Evolutionary conservation across 1,284 basidiomycete species (phyloP), one percentile per base, ranked within the genome.

Genomic region (Cronartium ribicola): DNA sequence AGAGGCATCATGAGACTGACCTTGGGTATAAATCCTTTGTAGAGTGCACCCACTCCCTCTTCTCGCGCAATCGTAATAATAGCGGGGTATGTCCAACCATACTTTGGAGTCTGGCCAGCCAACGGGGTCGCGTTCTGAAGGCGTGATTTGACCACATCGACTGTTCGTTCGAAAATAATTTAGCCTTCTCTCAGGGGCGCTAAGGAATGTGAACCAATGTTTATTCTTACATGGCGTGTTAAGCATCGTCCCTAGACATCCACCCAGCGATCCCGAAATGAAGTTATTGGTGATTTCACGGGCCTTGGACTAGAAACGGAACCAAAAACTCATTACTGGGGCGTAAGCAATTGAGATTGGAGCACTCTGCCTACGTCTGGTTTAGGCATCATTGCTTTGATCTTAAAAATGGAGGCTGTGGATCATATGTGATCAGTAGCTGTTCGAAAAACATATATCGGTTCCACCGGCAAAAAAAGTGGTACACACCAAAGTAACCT

Each of bases 71-170:
- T 92, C 13, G 89, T 89, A 48, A 88, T 83, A 59, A 92, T 83
- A 13, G 83, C 82, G 1, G 84, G 83, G 79, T 83, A 83, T 66
- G 94, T 91, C 88, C 94, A 95, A 83, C 92, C 91, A 83, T 94
- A 94, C 81, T 93, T 94, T 40, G 90, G 90, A 5, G 82, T 82
- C 20, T 87, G 86, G 46, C 90, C 83, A 43, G 83, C 87, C 43
- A 89, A 65, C 78, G 85, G 86, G 66, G 85, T 85, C 44, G 87
- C 84, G 72, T 91, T 90, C 82, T 95, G 93, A 69, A 98, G 94
- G 71, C 96, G 89, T 29, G 92, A 94, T 83, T 98, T 98, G 77
- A 98, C 92, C 75, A 98, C 92, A 85, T 94, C 81, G 62, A 79
- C 80, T 79, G 13, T 67, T 40, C n/a, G n/a, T 48, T n/a, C 46